A percentile compares a stretch with the other conserved stretches of the same genome.
phyloP scores from a whole-genome alignment of 768 basidiomycete genomes.

The Phylloporus arenicola region DNA sequence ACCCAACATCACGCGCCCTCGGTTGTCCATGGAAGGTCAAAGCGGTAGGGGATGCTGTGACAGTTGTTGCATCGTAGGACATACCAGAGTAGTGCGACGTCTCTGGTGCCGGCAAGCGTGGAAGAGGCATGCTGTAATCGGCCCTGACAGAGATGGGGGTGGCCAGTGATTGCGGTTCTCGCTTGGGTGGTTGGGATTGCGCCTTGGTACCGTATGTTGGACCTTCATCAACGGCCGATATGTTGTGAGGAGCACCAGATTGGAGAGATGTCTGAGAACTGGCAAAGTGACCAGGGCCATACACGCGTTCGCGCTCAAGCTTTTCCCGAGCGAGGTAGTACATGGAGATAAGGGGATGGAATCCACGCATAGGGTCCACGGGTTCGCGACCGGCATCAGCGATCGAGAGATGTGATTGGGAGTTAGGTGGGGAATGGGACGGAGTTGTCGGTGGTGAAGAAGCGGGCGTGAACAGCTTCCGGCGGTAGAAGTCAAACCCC shows the following conservation, averaged over 20 bases:
- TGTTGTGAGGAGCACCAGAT: constrained; percentile 20
- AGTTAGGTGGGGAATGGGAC: constrained; percentile 55
- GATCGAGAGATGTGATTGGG: constrained; percentile 51
- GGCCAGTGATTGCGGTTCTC: constrained; percentile 23
- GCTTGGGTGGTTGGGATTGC: constrained; percentile 29
- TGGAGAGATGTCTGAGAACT: constrained; percentile 76
- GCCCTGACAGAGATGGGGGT: constrained; percentile 39
- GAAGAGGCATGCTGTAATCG: constrained; percentile 80
- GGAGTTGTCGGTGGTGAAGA: constrained; percentile 49
- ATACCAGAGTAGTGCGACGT: constrained; percentile 76
- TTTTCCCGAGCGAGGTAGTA: constrained; percentile 96
- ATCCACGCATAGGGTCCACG: constrained; percentile 84
- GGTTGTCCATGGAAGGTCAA: constrained; percentile 56
- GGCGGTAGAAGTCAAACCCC: constrained; percentile 89
- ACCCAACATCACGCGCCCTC: constrained; percentile 60
- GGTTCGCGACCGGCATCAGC: constrained; percentile 46
- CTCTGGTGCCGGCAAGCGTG: constrained; percentile 75
- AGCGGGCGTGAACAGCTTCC: constrained; percentile 70
- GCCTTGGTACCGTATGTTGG: constrained; percentile 23
- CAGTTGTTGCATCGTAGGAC: constrained; percentile 61
- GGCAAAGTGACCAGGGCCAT: constrained; percentile 91
- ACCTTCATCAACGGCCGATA: constrained; percentile 15
- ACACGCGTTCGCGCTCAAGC: constrained; percentile 88
- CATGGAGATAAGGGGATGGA: constrained; percentile 92
- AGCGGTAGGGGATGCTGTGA: constrained; percentile 51